Base-by-base conservation (phyloP, 805 yeast species). In the Saccharomycopsis vini region DNA sequence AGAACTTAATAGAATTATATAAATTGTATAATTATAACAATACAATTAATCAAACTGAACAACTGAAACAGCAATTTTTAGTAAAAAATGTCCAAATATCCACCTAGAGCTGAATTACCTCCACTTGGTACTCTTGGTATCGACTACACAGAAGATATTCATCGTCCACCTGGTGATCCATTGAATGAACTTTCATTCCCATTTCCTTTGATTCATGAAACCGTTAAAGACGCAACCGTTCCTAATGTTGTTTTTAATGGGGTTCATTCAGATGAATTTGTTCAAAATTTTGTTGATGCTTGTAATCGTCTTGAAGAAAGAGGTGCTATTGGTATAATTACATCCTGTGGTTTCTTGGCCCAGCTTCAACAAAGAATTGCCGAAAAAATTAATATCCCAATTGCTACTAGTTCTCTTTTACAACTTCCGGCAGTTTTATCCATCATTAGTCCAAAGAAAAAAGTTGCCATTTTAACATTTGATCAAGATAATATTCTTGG, bases 291-390 rank as follows among this genome's bases (percentile, higher is more conserved):
- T 48, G 54, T 54, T 23, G 56, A 55, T 18, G 61, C 61, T 3
- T 56, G 59, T 24, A 38, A 52, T 15, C 49, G 44, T n/a, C 43
- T 62, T 10, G 55, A 54, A 12, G 50, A 52, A 0, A 53, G 55
- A 33, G 67, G 67, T 7, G 63, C 63, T 6, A 47, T 59, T 42
- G 66, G 64, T 15, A 50, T 60, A 12, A 56, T 60, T 19, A 61
- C 66, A 3, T 59, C 65, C 2, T 62, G 66, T 51, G 66, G 66
- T 10, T 62, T 62, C 45, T 51, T 62, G 3, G 62, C 64, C 2
- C 60, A 58, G 32, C 49, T 57, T 16, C 66, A 62, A 36, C 24
- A 49, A 9, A 48, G 57, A 15, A 26, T 62, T 5, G 50, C 56
- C 2, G 47, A 46, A 1, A 45, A 46, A 43, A 52, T 54, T 23